Conservation (phyloP, 306 rosid species). For the Aeschynomene evenia region DNA sequence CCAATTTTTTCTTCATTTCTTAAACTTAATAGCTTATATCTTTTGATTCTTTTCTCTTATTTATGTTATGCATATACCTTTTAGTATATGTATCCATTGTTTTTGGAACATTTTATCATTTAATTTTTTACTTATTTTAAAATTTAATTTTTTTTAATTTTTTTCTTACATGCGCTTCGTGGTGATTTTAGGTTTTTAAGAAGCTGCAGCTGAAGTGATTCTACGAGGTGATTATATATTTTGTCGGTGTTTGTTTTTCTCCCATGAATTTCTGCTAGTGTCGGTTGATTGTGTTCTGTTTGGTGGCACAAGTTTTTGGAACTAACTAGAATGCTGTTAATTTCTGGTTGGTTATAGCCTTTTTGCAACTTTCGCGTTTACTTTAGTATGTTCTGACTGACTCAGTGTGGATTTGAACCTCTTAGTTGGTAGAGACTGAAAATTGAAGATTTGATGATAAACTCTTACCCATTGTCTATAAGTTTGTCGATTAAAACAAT, state of each 20-base stretch:
- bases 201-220: background rate
- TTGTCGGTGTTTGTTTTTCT: slow-evolving; percentile 7
- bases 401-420: background rate
- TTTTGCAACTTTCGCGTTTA: background rate
- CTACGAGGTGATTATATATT: background rate
- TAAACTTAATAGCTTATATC: background rate
- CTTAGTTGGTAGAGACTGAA: background rate
- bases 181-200: background rate
- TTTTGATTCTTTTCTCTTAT: background rate
- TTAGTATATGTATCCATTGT: too few relatives aligned
- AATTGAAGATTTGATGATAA: background rate
- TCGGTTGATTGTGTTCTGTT: slow-evolving; percentile 7
- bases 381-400: background rate
- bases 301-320: background rate
- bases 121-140: background rate
- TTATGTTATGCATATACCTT: background rate
- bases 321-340: background rate
- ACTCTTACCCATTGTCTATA: background rate
- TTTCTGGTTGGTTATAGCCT: background rate
- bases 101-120: background rate
- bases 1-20: background rate
- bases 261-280: background rate
- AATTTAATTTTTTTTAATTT: background rate
- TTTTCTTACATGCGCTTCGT: background rate
- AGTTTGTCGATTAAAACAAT: background rate